Evolutionary conservation across 768 basidiomycete genomes (phyloP).

Genomic region (Lactarius psammicola): DNA sequence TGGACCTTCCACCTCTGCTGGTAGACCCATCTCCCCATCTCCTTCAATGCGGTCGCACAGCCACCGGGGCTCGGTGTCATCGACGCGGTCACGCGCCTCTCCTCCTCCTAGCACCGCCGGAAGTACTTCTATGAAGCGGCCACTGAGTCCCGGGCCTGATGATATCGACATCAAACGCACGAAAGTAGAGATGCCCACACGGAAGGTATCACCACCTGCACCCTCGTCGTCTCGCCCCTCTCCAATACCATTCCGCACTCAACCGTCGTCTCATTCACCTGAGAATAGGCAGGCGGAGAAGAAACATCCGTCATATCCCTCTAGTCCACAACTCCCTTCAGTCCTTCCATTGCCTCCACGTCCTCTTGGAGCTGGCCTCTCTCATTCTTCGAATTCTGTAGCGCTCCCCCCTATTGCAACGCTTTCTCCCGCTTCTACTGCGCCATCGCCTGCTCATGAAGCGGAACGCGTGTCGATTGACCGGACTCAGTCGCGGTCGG

Average conservation of each 20-base stretch:
- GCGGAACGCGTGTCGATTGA: slow-evolving; percentile 53
- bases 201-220: slow-evolving; percentile 52
- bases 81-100: slow-evolving; percentile 60
- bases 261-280: slow-evolving; percentile 60
- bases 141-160: slow-evolving; percentile 66
- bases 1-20: slow-evolving; percentile 19
- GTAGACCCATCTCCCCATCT: slow-evolving; percentile 33
- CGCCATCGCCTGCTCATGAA: slow-evolving; percentile 46
- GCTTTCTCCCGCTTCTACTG: slow-evolving; percentile 58
- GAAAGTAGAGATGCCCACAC: slow-evolving; percentile 52
- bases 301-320: slow-evolving; percentile 36
- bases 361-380: slow-evolving; percentile 58
- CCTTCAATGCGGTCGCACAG: slow-evolving; percentile 46
- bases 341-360: slow-evolving; percentile 73
- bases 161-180: slow-evolving; percentile 58
- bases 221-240: slow-evolving; percentile 55
- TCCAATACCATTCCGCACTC: slow-evolving; percentile 71
- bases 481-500: slow-evolving; percentile 42
- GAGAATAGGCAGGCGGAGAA: slow-evolving; percentile 54
- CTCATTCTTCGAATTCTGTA: slow-evolving; percentile 44
- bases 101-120: slow-evolving; percentile 41
- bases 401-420: slow-evolving; percentile 71
- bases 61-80: slow-evolving; percentile 68
- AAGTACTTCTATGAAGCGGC: slow-evolving; percentile 54
- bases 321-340: slow-evolving; percentile 55